Evolutionary conservation across 2,329 filamentous ascomycete genomes (phyloP).

Genomic region (Fusarium proliferatum): DNA sequence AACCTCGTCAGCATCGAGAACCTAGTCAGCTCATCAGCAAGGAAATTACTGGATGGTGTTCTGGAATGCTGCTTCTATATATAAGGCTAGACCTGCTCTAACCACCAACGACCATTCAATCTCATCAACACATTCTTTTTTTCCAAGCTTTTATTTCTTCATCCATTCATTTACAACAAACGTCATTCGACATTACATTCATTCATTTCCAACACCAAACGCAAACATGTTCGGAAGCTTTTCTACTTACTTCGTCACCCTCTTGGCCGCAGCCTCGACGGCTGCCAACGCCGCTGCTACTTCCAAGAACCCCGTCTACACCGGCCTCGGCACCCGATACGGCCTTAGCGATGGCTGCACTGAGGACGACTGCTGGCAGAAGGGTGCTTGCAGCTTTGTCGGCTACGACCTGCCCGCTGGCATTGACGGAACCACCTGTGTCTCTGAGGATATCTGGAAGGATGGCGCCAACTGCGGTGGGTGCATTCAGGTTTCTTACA

Average conservation of each 20-base stretch:
- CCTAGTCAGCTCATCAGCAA: not conserved
- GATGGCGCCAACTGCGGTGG: constrained; percentile 19
- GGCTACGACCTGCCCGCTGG: constrained; percentile 9
- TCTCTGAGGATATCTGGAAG: constrained; percentile 18
- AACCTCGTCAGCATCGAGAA: not conserved
- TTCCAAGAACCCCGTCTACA: not conserved
- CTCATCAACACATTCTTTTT: constrained; percentile 16
- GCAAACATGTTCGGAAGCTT: constrained; percentile 1
- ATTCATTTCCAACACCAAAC: not conserved
- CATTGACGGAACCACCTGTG: constrained; percentile 11
- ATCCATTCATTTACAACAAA: not conserved
- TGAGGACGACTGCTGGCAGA: constrained; percentile 18
- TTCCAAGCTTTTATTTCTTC: not conserved
- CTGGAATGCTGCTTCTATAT: not conserved
- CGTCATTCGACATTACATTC: not conserved
- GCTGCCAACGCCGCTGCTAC: not conserved
- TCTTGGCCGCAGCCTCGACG: constrained; percentile 16
- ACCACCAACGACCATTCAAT: not conserved
- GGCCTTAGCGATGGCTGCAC: constrained; percentile 9
- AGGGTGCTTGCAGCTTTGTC: constrained; percentile 20
- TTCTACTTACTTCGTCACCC: constrained; percentile 3
- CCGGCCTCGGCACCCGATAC: constrained; percentile 12
- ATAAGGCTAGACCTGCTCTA: not conserved
- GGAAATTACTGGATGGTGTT: not conserved
- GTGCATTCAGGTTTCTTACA: constrained; percentile 6